Conservation (phyloP, 306 rosid species). For the Astragalus glycyphyllos region DNA sequence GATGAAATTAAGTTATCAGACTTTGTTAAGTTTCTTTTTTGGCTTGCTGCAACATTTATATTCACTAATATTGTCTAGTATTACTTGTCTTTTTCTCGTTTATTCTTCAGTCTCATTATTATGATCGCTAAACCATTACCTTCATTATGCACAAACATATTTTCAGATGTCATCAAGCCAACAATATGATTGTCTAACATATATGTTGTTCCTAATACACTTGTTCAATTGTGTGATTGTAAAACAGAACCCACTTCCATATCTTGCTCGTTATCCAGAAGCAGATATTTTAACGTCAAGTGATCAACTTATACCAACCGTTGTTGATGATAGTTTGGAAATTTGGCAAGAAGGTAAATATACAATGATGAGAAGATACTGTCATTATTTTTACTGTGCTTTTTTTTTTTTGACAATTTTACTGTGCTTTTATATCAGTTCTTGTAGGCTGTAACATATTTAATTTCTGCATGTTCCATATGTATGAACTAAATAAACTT, state of each 20-base stretch:
- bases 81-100: conserved; percentile 21
- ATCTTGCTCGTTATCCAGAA: conserved; percentile 84
- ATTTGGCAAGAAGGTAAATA: conserved; percentile 78
- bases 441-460: conserved; percentile 4
- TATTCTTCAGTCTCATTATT: conserved; percentile 4
- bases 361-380: conserved; percentile 10
- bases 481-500: conserved; percentile 20
- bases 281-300: conserved; percentile 96
- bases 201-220: conserved; percentile 36
- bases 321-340: conserved; percentile 87
- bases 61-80: not conserved
- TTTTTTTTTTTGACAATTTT: too few relatives aligned
- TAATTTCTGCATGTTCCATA: not conserved
- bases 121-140: conserved; percentile 15
- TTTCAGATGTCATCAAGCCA: conserved; percentile 26
- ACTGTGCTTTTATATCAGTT: conserved; percentile 4
- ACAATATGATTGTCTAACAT: conserved; percentile 23
- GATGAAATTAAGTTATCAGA: conserved; percentile 2
- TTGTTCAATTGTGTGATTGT: conserved; percentile 45
- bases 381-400: not conserved
- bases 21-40: conserved; percentile 21
- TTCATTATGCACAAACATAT: conserved; percentile 2
- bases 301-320: conserved; percentile 91
- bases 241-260: conserved; percentile 94
- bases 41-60: conserved; percentile 21